phyloP scores from a whole-genome alignment of 345 rosid genomes.

The Corymbia maculata region DNA sequence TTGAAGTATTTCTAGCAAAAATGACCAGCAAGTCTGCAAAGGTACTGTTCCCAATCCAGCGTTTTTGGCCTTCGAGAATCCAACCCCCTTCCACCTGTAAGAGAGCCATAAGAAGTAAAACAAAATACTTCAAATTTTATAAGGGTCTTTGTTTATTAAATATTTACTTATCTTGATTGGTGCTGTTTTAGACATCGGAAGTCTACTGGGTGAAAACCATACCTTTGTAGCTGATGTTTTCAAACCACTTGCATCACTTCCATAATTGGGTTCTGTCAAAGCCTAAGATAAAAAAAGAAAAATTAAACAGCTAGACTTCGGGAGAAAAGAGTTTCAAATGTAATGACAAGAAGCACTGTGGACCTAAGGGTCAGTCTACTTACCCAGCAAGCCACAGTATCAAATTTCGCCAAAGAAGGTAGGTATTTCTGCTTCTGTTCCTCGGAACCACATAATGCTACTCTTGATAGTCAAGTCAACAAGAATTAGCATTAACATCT shows the following conservation, averaged over 20 bases:
- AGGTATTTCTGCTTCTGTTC: conserved; percentile 76
- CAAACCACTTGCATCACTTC: conserved; percentile 91
- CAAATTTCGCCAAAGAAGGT: conserved; percentile 71
- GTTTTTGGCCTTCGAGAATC: conserved; percentile 85
- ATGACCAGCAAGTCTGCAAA: conserved; percentile 85
- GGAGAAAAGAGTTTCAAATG: not conserved
- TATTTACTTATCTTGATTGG: not conserved
- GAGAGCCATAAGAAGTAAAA: not conserved
- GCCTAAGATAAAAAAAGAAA: conserved; percentile 30
- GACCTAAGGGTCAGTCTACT: conserved; percentile 5
- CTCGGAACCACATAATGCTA: conserved; percentile 92
- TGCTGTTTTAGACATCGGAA: not conserved
- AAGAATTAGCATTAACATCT: not conserved
- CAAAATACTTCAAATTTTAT: not conserved
- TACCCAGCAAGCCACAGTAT: conserved; percentile 83
- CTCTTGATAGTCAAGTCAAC: conserved; percentile 8
- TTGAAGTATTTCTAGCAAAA: conserved; percentile 69
- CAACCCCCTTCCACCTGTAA: conserved; percentile 85
- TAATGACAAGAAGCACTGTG: not conserved
- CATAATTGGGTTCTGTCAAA: conserved; percentile 92
- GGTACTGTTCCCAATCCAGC: conserved; percentile 98
- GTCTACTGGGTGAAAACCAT: conserved; percentile 1
- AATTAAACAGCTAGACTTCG: not conserved
- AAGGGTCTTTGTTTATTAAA: not conserved
- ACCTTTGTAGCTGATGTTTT: conserved; percentile 87